These are phyloP conservation scores for Talaromyces sp. DNA, from an alignment of 2,329 filamentous ascomycete species.

Conservation along the genomic window DNA sequence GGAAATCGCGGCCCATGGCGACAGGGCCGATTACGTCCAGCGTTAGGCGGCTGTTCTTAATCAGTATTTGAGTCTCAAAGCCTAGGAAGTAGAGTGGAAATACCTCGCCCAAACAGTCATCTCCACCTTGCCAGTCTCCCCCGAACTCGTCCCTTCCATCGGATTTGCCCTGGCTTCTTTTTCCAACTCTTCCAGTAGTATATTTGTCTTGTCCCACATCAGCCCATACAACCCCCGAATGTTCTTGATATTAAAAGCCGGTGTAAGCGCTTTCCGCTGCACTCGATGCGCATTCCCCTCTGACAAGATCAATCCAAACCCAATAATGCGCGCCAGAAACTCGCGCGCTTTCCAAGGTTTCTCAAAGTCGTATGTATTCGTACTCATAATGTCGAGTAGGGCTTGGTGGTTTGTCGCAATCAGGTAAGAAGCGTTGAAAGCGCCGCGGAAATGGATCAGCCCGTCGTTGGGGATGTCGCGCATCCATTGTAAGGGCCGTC, in stretches of 20 bases:
- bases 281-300: conserved; percentile 47
- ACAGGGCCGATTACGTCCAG: conserved; percentile 55
- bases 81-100: neutral
- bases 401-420: conserved; percentile 32
- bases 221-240: conserved; percentile 28
- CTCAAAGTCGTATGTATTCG: conserved; percentile 50
- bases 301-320: conserved; percentile 46
- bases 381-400: conserved; percentile 47
- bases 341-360: conserved; percentile 41
- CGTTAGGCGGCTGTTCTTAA: conserved; percentile 52
- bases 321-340: conserved; percentile 45
- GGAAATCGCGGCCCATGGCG: conserved; percentile 53
- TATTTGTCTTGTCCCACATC: conserved; percentile 33
- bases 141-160: conserved; percentile 19
- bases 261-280: conserved; percentile 35
- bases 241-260: conserved; percentile 32
- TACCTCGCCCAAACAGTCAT: conserved; percentile 17
- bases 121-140: conserved; percentile 25
- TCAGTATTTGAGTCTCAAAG: conserved; percentile 18
- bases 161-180: conserved; percentile 22
- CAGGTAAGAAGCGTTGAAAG: conserved; percentile 35
- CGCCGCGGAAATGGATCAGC: conserved; percentile 46
- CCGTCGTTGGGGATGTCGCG: conserved; percentile 51
- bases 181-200: conserved; percentile 29
- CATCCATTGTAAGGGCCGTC: conserved; percentile 39